Evolutionary conservation across 2,329 filamentous ascomycete genomes (phyloP), one percentile per base, ranked within the genome.

Genomic region (Aaosphaeria pasadenensis): DNA sequence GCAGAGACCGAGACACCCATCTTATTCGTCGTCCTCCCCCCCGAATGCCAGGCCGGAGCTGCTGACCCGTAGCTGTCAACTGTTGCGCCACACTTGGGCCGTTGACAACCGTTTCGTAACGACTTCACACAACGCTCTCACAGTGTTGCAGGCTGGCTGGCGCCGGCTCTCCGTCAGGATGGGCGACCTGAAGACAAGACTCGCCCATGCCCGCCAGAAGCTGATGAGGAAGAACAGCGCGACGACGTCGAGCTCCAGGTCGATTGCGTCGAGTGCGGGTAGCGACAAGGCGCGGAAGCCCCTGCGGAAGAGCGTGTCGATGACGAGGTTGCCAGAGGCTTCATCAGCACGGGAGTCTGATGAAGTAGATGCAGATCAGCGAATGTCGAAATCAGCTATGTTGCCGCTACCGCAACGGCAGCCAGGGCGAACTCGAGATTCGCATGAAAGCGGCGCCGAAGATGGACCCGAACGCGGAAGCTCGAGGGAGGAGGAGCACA

Each of bases 171-270:
- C 17, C 17, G 17, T 59, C 41, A 57, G 55, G 38, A 69, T 68
- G 67, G 62, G 60, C 52, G 66, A 59, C 54, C 58, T 67, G 56
- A 69, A 68, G 59, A 58, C 63, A 39, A 56, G 64, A 11, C 56
- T 69, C 50, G 60, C 52, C 43, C 60, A 60, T 50, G 63, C 59
- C 46, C 60, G 64, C 36, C 40, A 54, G 46, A 62, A 63, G 56
- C 53, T 68, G 38, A 51, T 64, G 49, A 55, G 65, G n/a, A 43
- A 62, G 17, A 56, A 53, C 54, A 66, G 58, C 52, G 52, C 53
- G n/a, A 53, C 59, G 7, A 65, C 63, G 43, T 55, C 61, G 7
- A 39, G 50, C 4, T 49, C 57, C 40, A 55, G 60, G 44, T 60
- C 60, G 7, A 53, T 54, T 2, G 45, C 54, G 5, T 66, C 63